These are phyloP conservation scores for Colletotrichum plurivorum DNA, from an alignment of 2,329 filamentous ascomycete genomes.

Conservation along the genomic window DNA sequence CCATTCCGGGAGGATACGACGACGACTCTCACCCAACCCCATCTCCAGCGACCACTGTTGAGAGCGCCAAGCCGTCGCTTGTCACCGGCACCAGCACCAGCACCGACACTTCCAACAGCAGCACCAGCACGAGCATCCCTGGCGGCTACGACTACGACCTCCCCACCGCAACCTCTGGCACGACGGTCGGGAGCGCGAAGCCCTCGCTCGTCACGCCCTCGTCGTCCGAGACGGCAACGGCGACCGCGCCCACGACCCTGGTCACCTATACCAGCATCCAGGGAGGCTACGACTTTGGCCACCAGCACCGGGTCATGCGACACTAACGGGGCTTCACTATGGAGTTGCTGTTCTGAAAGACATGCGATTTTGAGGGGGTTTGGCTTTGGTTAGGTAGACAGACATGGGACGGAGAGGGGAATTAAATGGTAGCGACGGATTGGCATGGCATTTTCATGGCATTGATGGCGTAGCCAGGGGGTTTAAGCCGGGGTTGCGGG, in stretches of 20 bases:
- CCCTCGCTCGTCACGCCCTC: slow-evolving; percentile 26
- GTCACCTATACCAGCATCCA: slow-evolving; percentile 18
- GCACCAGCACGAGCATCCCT: neutral
- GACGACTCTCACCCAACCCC: neutral
- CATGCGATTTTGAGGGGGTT: too few relatives aligned
- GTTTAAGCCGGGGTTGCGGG: neutral
- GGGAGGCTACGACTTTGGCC: slow-evolving; percentile 17
- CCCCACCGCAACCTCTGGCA: neutral
- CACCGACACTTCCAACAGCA: neutral
- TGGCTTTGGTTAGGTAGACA: neutral
- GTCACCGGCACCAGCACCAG: neutral
- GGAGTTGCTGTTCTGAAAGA: too few relatives aligned
- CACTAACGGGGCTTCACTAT: neutral
- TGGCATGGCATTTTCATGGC: neutral
- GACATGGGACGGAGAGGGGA: neutral
- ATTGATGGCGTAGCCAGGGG: too few relatives aligned
- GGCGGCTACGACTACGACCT: slow-evolving; percentile 15
- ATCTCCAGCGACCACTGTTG: slow-evolving; percentile 5
- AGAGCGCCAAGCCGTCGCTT: neutral
- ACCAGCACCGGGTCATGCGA: neutral
- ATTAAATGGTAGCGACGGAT: too few relatives aligned
- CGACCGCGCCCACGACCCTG: slow-evolving; percentile 8
- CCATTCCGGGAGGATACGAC: slow-evolving; percentile 21
- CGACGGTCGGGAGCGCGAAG: slow-evolving; percentile 16
- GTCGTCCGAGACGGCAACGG: neutral